Conservation (phyloP, 495 filamentous ascomycete genomes). For the Xylaria venustula region DNA sequence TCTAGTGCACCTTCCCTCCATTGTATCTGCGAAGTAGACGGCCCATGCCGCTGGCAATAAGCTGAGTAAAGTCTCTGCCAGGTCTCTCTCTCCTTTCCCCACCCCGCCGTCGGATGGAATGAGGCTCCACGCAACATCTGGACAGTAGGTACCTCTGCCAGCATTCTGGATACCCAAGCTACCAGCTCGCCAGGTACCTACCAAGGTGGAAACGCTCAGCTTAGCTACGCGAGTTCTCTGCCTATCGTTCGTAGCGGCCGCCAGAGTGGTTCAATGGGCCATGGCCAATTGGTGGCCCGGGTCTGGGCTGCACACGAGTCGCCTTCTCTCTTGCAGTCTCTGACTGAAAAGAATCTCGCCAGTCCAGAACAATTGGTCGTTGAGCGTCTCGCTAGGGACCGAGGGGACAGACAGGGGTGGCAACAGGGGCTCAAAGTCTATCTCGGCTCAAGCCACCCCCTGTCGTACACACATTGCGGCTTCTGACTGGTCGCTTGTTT, state of each 20-base stretch:
- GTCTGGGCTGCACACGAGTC: not conserved
- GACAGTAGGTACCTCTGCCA: not conserved
- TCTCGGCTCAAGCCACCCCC: not conserved
- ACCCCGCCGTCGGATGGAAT: constrained; percentile 1
- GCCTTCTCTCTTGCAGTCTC: not conserved
- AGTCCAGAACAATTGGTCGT: constrained; percentile 2
- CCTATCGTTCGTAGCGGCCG: not conserved
- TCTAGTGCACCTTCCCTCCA: not conserved
- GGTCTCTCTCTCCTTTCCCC: not conserved
- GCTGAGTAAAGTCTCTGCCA: not conserved
- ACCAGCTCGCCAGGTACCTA: too few relatives aligned
- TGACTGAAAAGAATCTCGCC: not conserved
- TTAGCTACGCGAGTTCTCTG: constrained; percentile 2
- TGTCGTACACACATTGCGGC: not conserved
- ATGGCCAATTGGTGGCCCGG: not conserved
- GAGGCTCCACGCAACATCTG: not conserved
- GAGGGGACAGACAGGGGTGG: not conserved
- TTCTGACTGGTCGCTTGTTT: constrained; percentile 7
- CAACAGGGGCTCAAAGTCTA: not conserved
- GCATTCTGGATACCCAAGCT: not conserved
- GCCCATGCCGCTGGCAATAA: not conserved
- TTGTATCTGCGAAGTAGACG: not conserved
- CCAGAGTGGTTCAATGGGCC: not conserved
- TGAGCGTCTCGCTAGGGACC: not conserved
- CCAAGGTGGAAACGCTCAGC: not conserved